A percentile compares a stretch with the other conserved stretches of the same genome.
Conservation (phyloP, 2,329 filamentous ascomycete species). For the Botrytis fragariae region DNA sequence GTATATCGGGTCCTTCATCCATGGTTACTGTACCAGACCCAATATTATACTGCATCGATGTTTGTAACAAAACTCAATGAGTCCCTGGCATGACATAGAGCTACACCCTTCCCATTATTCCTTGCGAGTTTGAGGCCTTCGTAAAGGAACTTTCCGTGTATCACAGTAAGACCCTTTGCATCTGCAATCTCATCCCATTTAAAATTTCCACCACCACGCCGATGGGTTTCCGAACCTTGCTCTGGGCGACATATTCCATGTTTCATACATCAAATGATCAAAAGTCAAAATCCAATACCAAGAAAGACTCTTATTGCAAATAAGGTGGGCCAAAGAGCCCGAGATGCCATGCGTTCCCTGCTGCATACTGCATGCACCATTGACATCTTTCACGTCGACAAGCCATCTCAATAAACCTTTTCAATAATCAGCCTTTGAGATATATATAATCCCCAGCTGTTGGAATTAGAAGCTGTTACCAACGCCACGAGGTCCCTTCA, state of each 20-base stretch:
- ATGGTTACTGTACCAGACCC: background rate
- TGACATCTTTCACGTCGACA: background rate
- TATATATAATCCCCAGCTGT: background rate
- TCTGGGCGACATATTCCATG: background rate
- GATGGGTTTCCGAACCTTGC: background rate
- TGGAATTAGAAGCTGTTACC: background rate
- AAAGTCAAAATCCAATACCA: background rate
- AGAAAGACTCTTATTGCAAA: background rate
- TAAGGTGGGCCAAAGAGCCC: background rate
- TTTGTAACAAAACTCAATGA: background rate
- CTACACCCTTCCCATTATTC: background rate
- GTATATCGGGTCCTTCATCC: background rate
- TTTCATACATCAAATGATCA: background rate
- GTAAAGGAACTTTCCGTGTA: background rate
- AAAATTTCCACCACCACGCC: background rate
- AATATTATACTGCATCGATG: background rate
- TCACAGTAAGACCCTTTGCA: background rate
- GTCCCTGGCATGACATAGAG: background rate
- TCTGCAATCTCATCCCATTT: background rate
- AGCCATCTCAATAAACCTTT: background rate
- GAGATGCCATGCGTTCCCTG: background rate
- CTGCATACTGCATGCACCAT: background rate
- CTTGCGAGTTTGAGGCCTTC: background rate
- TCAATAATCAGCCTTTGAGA: background rate
- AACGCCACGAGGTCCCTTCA: background rate